A percentile compares a stretch with the other conserved stretches of the same genome.
Conservation (phyloP, 148 eudicot species). For the Cornus kousa region DNA sequence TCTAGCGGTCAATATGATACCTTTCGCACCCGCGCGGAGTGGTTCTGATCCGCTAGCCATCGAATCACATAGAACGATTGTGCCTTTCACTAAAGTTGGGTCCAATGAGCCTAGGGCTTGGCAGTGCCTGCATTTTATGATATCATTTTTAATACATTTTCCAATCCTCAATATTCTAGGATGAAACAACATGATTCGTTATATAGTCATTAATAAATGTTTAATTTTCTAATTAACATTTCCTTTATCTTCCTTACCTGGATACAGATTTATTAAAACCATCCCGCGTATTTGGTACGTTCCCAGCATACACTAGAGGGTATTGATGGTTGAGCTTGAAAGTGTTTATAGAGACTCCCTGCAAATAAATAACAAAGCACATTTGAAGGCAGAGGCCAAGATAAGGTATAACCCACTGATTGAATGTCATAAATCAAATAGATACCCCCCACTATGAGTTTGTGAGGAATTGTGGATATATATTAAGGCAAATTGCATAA, state of each 20-base stretch:
- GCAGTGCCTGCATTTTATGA: constrained; percentile 20
- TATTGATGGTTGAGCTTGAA: neutral
- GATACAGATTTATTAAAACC: neutral
- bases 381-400: neutral
- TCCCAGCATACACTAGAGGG: constrained; percentile 7
- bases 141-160: neutral
- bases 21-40: constrained; percentile 23
- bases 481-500: too few relatives aligned
- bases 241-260: neutral
- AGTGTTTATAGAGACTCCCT: constrained; percentile 3
- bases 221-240: too few relatives aligned
- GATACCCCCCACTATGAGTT: too few relatives aligned
- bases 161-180: neutral
- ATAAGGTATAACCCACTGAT: too few relatives aligned
- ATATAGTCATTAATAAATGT: too few relatives aligned
- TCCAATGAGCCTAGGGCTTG: neutral
- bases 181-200: too few relatives aligned
- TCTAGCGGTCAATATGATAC: constrained; percentile 24
- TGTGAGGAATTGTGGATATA: too few relatives aligned
- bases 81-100: constrained; percentile 21
- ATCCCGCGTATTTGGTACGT: neutral
- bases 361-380: neutral
- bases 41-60: too few relatives aligned
- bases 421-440: too few relatives aligned
- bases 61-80: constrained; percentile 24